phyloP scores from a whole-genome alignment of 2,329 filamentous ascomycete genomes.

The Blastomyces gilchristii region DNA sequence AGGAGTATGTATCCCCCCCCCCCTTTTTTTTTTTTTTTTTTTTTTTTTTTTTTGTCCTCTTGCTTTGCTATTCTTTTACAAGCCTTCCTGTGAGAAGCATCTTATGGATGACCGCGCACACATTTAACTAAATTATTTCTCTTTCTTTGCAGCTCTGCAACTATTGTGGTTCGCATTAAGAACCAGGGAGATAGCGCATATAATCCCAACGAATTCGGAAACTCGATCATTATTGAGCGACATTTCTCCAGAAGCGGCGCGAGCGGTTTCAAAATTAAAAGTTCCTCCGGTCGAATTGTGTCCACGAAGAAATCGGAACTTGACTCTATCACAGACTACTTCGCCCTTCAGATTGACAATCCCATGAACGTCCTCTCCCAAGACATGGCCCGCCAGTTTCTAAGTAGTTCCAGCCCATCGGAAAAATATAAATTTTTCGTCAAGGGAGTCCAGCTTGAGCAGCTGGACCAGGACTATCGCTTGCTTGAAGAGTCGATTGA shows the following conservation, averaged over 20 bases:
- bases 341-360: constrained; percentile 88
- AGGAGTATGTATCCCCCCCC: no score
- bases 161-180: constrained; percentile 75
- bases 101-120: not conserved
- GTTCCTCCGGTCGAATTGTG: constrained; percentile 55
- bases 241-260: constrained; percentile 66
- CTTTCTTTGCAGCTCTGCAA: constrained; percentile 36
- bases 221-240: constrained; percentile 81
- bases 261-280: constrained; percentile 82
- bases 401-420: constrained; percentile 68
- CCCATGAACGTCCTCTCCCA: constrained; percentile 93
- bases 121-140: constrained; percentile 6
- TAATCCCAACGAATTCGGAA: constrained; percentile 69
- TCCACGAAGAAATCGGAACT: constrained; percentile 79
- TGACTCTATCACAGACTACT: constrained; percentile 88
- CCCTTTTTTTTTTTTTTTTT: not conserved
- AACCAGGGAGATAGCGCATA: constrained; percentile 81
- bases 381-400: constrained; percentile 85
- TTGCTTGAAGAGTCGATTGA: constrained; percentile 72
- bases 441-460: constrained; percentile 85
- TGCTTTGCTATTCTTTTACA: not conserved
- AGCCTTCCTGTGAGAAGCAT: not conserved
- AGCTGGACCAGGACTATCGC: constrained; percentile 82
- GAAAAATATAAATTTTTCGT: constrained; percentile 97
- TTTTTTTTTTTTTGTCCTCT: not conserved